A percentile compares a stretch with the other conserved stretches of the same genome.
Conservation (phyloP, 805 yeast genomes). For the Cyberlindnera japonica region DNA sequence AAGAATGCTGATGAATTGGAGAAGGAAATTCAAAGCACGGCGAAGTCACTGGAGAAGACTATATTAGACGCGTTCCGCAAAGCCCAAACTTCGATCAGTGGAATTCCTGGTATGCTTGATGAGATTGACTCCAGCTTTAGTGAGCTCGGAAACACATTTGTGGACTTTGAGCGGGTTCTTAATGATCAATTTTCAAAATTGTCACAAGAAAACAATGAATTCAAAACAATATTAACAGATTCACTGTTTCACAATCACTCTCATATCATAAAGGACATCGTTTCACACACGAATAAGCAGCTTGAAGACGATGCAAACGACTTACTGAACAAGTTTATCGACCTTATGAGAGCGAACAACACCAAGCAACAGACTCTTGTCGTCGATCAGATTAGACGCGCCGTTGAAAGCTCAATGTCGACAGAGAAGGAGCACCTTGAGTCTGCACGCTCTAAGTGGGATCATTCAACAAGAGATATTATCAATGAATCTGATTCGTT, state of each 20-base stretch:
- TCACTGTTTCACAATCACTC: constrained; percentile 24
- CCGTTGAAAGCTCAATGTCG: constrained; percentile 18
- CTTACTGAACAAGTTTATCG: constrained; percentile 19
- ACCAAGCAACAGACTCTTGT: constrained; percentile 19
- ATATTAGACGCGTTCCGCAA: constrained; percentile 24
- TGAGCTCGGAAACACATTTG: constrained; percentile 10
- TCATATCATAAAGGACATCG: constrained; percentile 15
- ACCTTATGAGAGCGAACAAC: constrained; percentile 20
- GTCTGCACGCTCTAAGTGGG: constrained; percentile 21
- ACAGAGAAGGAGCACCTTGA: constrained; percentile 18
- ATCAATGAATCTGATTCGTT: constrained; percentile 22
- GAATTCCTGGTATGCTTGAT: constrained; percentile 22
- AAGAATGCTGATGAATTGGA: constrained; percentile 9
- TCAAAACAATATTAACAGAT: constrained; percentile 20
- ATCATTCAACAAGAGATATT: constrained; percentile 18
- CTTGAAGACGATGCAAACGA: constrained; percentile 23
- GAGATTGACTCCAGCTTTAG: constrained; percentile 18
- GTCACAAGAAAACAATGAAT: constrained; percentile 25
- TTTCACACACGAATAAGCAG: constrained; percentile 12
- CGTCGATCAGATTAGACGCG: constrained; percentile 11
- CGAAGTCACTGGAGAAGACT: constrained; percentile 16
- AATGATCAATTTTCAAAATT: constrained; percentile 21
- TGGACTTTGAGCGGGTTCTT: constrained; percentile 12
- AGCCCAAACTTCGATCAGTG: constrained; percentile 21
- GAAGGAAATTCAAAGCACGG: constrained; percentile 14